Evolutionary conservation across 257 asterid genomes (phyloP), one percentile per base, ranked within the genome.

Genomic region (Gynochthodes officinalis): DNA sequence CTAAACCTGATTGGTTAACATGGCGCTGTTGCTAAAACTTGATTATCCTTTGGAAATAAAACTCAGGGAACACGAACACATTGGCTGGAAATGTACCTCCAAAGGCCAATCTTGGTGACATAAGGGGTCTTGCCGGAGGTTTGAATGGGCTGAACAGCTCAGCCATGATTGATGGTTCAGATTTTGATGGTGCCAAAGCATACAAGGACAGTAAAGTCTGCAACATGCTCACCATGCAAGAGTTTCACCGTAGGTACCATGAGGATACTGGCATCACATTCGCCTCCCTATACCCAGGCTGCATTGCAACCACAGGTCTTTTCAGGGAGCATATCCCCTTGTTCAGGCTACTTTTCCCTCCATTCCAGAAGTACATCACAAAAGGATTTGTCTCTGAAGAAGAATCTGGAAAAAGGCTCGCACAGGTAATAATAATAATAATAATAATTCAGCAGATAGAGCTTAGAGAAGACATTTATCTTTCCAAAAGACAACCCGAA

Each of bases 141-240:
- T 74, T 93, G 25, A 90, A 79, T 19, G 97, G 95, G n/a, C 79
- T 89, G 53, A 88, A 84, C 82, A 86, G 81, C 78, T 89, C 97
- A 0, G 30, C 96, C 76, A 93, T 91, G 98, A 89, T 93, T 18
- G 98, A 93, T 40, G 97, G 98, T 1, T 96, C 90, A 6, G 90
- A 83, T 0, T 93, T 89, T 16, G 98, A 93, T n/a, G 98, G 98
- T 4, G 98, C 98, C 2, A 93, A 93, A 78, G 98, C 98, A 0
- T 93, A 93, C 83, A 93, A 93, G 81, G 98, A 93, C 69, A 93
- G 98, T 87, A 93, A 93, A 61, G 97, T 93, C 67, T 93, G 98
- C 87, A 93, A 93, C 82, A 91, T 93, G 98, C 91, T 93, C 58
- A 88, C 93, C 1, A 93, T 91, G 98, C 98, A 93, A 64, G 98